These are phyloP conservation scores for Wickerhamomyces mucosus DNA, from an alignment of 805 yeast species.

Conservation along the genomic window DNA sequence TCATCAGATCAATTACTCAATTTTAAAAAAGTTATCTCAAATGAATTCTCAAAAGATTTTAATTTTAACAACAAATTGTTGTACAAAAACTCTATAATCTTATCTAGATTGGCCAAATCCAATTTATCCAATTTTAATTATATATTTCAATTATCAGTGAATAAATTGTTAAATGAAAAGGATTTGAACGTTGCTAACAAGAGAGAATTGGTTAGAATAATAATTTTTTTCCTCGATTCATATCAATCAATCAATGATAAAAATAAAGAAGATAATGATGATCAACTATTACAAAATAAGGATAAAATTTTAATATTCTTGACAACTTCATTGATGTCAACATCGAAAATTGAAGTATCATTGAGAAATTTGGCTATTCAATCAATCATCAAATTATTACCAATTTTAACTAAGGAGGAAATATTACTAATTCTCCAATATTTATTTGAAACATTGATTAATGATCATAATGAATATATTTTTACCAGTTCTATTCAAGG, in stretches of 20 bases:
- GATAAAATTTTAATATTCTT: constrained; percentile 61
- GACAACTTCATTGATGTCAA: constrained; percentile 59
- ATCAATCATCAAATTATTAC: constrained; percentile 48
- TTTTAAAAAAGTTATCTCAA: constrained; percentile 24
- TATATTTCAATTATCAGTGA: background rate
- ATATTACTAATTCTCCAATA: constrained; percentile 53
- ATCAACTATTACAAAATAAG: constrained; percentile 37
- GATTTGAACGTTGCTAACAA: constrained; percentile 44
- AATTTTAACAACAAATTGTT: constrained; percentile 38
- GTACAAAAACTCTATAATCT: background rate
- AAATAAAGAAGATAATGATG: constrained; percentile 12
- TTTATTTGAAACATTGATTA: constrained; percentile 51
- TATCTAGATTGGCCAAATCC: background rate
- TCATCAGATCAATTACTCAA: constrained; percentile 17
- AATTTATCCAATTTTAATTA: background rate
- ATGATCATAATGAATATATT: constrained; percentile 40
- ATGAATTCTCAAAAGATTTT: constrained; percentile 39
- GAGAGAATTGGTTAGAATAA: constrained; percentile 46
- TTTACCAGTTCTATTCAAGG: constrained; percentile 46
- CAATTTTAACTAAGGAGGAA: constrained; percentile 45
- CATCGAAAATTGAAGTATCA: constrained; percentile 61
- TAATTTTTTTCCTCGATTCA: constrained; percentile 49
- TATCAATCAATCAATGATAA: constrained; percentile 10
- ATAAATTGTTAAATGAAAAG: constrained; percentile 22
- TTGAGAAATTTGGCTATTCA: constrained; percentile 57